These are phyloP conservation scores for Mycena galopus DNA, from an alignment of 768 basidiomycete genomes.

Conservation along the genomic window DNA sequence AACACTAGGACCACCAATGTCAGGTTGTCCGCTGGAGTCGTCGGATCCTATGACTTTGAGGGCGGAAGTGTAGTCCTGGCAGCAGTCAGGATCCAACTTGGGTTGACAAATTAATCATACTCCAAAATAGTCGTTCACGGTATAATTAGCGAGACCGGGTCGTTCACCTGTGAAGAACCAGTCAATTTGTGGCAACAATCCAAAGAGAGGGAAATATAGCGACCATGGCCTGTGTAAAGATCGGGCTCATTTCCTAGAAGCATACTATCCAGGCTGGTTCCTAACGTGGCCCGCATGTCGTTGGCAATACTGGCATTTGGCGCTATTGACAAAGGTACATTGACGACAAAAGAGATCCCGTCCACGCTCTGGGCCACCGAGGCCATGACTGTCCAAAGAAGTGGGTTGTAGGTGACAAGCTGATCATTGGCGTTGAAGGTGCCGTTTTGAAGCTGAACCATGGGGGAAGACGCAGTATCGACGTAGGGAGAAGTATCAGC, in stretches of 20 bases:
- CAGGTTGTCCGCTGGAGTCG: constrained; percentile 6
- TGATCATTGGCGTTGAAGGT: constrained; percentile 58
- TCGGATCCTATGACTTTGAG: constrained; percentile 13
- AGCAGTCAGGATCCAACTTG: background rate
- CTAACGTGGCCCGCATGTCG: constrained; percentile 55
- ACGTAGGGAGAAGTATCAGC: constrained; percentile 59
- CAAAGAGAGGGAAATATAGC: background rate
- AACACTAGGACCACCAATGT: constrained; percentile 63
- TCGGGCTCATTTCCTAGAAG: constrained; percentile 74
- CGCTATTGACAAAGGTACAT: constrained; percentile 37
- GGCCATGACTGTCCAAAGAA: constrained; percentile 61
- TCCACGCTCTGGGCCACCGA: constrained; percentile 49
- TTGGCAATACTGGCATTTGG: constrained; percentile 36
- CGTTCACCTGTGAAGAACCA: constrained; percentile 43
- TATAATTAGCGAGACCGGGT: constrained; percentile 60
- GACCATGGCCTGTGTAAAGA: constrained; percentile 60
- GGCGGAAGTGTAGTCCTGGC: constrained; percentile 58
- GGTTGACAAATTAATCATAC: constrained; percentile 42
- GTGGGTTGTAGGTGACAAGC: constrained; percentile 61
- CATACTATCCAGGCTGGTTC: constrained; percentile 57
- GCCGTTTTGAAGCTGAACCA: constrained; percentile 54
- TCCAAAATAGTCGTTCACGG: constrained; percentile 58
- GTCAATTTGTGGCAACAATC: background rate
- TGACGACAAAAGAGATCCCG: constrained; percentile 48
- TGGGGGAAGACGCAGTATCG: constrained; percentile 53